Conservation (phyloP, 2,329 filamentous ascomycete species). For the Alternaria gaisen region DNA sequence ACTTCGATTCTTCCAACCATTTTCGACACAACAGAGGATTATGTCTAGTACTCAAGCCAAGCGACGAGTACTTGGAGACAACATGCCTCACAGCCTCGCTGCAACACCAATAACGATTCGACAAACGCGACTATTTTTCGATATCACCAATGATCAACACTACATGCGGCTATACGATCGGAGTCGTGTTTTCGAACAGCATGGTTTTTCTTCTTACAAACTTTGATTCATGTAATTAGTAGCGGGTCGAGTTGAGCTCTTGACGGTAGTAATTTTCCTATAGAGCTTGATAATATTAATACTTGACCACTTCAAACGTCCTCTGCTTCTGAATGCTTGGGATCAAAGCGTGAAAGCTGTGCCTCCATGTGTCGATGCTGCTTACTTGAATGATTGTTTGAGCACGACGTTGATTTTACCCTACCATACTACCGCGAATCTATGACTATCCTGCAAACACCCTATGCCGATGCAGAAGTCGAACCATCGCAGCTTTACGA, state of each 20-base stretch:
- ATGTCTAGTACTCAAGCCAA: not conserved
- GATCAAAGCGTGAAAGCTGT: not conserved
- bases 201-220: not conserved
- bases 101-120: not conserved
- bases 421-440: too few species aligned
- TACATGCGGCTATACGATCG: not conserved
- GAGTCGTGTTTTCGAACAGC: not conserved
- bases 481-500: too few species aligned
- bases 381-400: not conserved
- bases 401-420: too few species aligned
- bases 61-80: not conserved
- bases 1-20: not conserved
- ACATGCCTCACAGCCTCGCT: not conserved
- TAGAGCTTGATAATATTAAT: not conserved
- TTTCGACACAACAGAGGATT: not conserved
- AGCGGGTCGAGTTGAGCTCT: not conserved
- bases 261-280: not conserved
- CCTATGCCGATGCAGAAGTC: too few species aligned
- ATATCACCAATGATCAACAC: not conserved
- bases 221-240: not conserved
- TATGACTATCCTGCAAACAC: too few species aligned
- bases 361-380: not conserved
- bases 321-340: not conserved
- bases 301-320: not conserved
- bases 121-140: slow-evolving; percentile 3